Percentiles rank a stretch among this genome's conserved stretches.
Evolutionary conservation across 1,284 basidiomycete genomes (phyloP).

Genomic region (Papiliotrema flavescens): DNA sequence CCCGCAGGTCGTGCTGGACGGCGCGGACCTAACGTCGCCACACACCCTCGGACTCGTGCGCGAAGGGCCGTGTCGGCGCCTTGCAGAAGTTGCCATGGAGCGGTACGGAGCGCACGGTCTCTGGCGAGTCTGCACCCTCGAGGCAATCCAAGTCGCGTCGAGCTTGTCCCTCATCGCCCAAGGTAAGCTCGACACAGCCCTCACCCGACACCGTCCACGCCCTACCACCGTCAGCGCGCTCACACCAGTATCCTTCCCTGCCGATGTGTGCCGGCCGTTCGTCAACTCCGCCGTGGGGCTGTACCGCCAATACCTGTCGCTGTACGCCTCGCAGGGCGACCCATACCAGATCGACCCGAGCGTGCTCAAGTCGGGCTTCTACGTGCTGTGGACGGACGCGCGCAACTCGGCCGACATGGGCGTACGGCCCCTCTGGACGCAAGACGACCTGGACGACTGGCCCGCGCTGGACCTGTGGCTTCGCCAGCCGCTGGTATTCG

Average conservation of each 20-base stretch:
- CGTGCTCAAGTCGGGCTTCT: not conserved
- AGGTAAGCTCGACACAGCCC: not conserved
- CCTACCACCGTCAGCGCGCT: too few species aligned
- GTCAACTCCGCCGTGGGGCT: too few species aligned
- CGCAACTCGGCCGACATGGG: not conserved
- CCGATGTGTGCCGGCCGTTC: too few species aligned
- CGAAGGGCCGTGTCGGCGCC: constrained; percentile 6
- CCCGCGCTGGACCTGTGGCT: too few species aligned
- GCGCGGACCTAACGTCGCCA: constrained; percentile 6
- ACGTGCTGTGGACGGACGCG: not conserved
- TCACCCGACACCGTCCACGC: not conserved
- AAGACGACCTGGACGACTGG: not conserved
- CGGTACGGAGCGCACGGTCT: constrained; percentile 2
- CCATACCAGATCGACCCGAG: too few species aligned
- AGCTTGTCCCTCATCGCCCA: constrained; percentile 1
- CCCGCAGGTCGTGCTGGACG: not conserved
- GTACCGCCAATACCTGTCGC: too few species aligned
- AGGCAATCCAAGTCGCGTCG: constrained; percentile 3
- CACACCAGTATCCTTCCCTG: not conserved
- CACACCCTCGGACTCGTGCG: constrained; percentile 7
- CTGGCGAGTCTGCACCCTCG: not conserved
- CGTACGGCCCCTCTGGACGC: not conserved
- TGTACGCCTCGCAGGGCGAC: not conserved
- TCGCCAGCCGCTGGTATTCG: too few species aligned
- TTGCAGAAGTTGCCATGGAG: constrained; percentile 1